Conservation (phyloP, 2,329 filamentous ascomycete genomes). For the Exophiala lecanii-corni region DNA sequence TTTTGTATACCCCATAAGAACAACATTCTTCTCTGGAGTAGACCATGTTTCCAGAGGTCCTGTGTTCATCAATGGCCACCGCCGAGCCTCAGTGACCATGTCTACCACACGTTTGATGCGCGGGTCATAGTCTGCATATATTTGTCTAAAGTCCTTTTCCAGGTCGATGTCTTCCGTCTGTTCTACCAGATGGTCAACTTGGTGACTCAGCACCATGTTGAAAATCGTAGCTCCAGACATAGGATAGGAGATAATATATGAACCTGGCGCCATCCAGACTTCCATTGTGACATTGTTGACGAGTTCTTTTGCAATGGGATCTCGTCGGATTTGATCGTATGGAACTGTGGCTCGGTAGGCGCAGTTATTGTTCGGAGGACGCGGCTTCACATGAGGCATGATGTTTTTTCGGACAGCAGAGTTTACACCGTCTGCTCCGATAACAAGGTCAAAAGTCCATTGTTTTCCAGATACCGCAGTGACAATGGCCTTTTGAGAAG, state of each 20-base stretch:
- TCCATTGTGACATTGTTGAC: slow-evolving; percentile 32
- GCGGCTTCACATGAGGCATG: slow-evolving; percentile 38
- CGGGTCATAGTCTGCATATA: slow-evolving; percentile 21
- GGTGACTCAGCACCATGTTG: slow-evolving; percentile 22
- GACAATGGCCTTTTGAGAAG: slow-evolving; percentile 18
- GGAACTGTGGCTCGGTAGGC: slow-evolving; percentile 45
- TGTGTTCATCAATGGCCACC: slow-evolving; percentile 44
- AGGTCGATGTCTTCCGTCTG: slow-evolving; percentile 17
- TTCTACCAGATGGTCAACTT: slow-evolving; percentile 18
- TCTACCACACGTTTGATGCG: slow-evolving; percentile 12
- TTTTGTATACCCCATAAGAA: slow-evolving; percentile 42
- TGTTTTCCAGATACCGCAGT: slow-evolving; percentile 28
- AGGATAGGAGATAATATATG: slow-evolving; percentile 24
- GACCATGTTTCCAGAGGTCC: slow-evolving; percentile 42
- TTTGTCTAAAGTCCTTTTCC: slow-evolving; percentile 15
- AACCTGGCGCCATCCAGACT: slow-evolving; percentile 19
- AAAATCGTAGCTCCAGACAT: slow-evolving; percentile 20
- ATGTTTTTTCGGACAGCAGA: slow-evolving; percentile 36
- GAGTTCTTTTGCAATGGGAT: slow-evolving; percentile 36
- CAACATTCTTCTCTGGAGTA: slow-evolving; percentile 38
- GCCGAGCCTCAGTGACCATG: slow-evolving; percentile 35
- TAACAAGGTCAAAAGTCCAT: slow-evolving; percentile 33
- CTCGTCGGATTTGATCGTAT: slow-evolving; percentile 38
- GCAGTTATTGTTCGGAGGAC: slow-evolving; percentile 37
- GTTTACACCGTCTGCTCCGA: slow-evolving; percentile 43